Base-by-base conservation (phyloP, 1,284 basidiomycete genomes). In the Lentinus polychrous region DNA sequence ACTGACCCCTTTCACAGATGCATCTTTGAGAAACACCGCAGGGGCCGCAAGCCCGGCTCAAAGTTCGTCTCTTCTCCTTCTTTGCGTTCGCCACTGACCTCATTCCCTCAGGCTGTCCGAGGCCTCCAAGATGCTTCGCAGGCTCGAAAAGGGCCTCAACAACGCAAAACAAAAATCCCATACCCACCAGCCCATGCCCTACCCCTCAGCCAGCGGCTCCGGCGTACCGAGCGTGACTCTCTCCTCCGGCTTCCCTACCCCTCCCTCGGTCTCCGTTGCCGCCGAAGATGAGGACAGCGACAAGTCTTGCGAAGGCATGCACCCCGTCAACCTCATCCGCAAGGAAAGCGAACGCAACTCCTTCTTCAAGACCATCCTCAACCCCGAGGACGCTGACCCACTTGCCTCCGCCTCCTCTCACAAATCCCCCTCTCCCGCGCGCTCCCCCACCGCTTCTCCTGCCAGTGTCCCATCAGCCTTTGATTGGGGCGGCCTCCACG, bases 11-110 rank as follows among this genome's bases (percentile, higher is more conserved):
- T 56, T 46, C 51, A 45, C 57, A 88, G 86, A 52, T 90, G 86
- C 59, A 55, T 89, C 34, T 91, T 91, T 57, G 87, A 91, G 69
- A 91, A 91, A 64, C 88, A 91, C 64, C 78, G 87, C 44, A 79
- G 87, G 36, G 87, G 87, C 37, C 79, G 87, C 49, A 91, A 91
- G 60, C 87, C 87, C n/a, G 88, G 88, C 55, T 90, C 87, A 66
- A 91, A 90, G 87, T 91, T 60, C 37, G 73, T 48, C 39, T 23
- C 37, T 43, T 46, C 42, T 27, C 31, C 36, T 43, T 37, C 37
- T 42, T 45, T 37, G 12, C 46, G 54, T 40, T 40, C 12, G 10
- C 35, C 38, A 46, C 34, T 38, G 31, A n/a, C 42, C 43, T 42
- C 35, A 49, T 49, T 48, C 42, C 22, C 46, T 8, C 57, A 90